Evolutionary conservation across 2,329 filamentous ascomycete species (phyloP).

Genomic region (Exophiala oligosperma): DNA sequence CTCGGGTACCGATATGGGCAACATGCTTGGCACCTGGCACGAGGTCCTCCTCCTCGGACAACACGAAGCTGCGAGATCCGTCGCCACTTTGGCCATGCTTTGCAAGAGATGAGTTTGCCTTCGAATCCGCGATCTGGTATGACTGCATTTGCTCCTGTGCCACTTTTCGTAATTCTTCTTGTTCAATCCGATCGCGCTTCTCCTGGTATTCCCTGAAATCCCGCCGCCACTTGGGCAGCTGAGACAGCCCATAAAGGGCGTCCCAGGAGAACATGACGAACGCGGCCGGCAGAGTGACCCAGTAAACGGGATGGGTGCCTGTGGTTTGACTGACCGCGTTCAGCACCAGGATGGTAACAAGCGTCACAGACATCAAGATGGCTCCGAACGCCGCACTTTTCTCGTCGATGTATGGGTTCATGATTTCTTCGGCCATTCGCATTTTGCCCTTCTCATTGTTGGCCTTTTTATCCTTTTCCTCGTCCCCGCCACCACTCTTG

Average conservation of each 20-base stretch:
- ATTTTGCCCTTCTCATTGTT: slow-evolving; percentile 55
- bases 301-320: slow-evolving; percentile 62
- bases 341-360: slow-evolving; percentile 64
- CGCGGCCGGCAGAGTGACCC: slow-evolving; percentile 68
- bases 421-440: slow-evolving; percentile 68
- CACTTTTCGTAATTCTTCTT: slow-evolving; percentile 31
- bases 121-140: neutral
- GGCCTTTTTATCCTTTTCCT: slow-evolving; percentile 41
- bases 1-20: neutral
- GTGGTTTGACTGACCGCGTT: slow-evolving; percentile 60
- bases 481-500: slow-evolving; percentile 55
- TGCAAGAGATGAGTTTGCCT: neutral
- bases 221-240: slow-evolving; percentile 56
- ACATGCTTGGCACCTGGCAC: neutral
- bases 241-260: slow-evolving; percentile 61
- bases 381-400: slow-evolving; percentile 64
- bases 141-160: slow-evolving; percentile 4
- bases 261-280: slow-evolving; percentile 70
- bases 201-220: slow-evolving; percentile 48
- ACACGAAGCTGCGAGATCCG: neutral
- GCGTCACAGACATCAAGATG: slow-evolving; percentile 64
- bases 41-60: neutral
- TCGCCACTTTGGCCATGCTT: neutral
- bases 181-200: slow-evolving; percentile 38
- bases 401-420: slow-evolving; percentile 73